These are phyloP conservation scores for Nicotiana noctiflora DNA, from an alignment of 257 asterid species.

Conservation along the genomic window DNA sequence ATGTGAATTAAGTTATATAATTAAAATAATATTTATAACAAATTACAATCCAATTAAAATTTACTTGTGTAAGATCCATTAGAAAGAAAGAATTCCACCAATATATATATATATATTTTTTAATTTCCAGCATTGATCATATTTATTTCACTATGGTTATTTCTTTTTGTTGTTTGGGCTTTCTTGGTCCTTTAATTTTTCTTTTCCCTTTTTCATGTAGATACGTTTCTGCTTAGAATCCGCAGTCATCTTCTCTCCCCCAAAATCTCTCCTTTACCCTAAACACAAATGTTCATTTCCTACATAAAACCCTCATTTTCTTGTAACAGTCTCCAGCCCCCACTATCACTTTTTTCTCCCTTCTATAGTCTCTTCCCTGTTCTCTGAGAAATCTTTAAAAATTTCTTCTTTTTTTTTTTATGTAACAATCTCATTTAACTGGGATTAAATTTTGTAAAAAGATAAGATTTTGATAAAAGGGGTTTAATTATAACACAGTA, in stretches of 20 bases:
- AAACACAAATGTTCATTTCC: conserved; percentile 41
- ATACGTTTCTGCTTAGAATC: neutral
- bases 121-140: no score
- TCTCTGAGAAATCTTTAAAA: neutral
- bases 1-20: no score
- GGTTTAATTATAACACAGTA: conserved; percentile 21
- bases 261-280: conserved; percentile 45
- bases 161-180: neutral
- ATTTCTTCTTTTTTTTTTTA: neutral
- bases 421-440: neutral
- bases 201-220: neutral
- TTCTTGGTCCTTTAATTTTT: neutral
- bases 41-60: no score
- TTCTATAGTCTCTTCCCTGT: conserved; percentile 11
- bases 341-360: conserved; percentile 7
- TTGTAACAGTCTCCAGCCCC: conserved; percentile 21
- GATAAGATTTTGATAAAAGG: conserved; percentile 22
- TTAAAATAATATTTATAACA: no score
- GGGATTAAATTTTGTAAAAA: neutral
- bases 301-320: conserved; percentile 39
- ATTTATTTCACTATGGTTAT: no score
- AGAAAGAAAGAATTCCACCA: no score
- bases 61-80: no score
- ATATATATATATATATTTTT: no score
- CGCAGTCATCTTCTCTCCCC: conserved; percentile 18